Percentiles rank a stretch among this genome's conserved stretches.
Conservation (phyloP, 345 rosid genomes). For the Salix viminalis region DNA sequence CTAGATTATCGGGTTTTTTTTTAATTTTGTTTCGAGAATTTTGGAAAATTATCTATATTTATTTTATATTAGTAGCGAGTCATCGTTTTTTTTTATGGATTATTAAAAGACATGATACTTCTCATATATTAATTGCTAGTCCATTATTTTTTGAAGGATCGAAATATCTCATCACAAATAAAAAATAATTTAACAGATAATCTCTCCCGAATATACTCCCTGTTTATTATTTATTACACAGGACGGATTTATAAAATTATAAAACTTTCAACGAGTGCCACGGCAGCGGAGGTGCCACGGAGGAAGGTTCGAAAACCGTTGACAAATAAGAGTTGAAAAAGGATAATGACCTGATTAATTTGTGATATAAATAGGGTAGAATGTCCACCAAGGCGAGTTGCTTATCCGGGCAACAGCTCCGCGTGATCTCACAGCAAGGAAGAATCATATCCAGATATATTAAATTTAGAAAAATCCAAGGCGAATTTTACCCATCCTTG, state of each 20-base stretch:
- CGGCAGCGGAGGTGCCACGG: neutral
- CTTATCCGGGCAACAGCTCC: neutral
- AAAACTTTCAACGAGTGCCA: neutral
- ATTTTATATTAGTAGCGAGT: no score
- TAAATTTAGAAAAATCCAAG: neutral
- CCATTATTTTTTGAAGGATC: neutral
- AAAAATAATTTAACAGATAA: neutral
- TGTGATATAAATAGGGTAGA: neutral
- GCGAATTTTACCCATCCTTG: neutral
- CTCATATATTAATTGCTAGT: no score
- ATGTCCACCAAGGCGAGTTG: neutral
- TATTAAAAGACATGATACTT: no score
- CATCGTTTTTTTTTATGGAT: no score
- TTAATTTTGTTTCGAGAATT: no score
- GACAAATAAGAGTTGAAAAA: neutral
- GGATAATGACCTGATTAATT: neutral
- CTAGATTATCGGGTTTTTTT: no score
- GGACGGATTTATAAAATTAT: neutral
- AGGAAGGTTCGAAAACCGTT: neutral
- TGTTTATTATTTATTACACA: neutral
- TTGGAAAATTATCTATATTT: no score
- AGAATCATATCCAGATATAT: neutral
- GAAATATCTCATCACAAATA: neutral
- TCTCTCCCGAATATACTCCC: no score
- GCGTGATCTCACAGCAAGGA: neutral